A percentile compares a stretch with the other conserved stretches of the same genome.
phyloP scores from a whole-genome alignment of 257 asterid genomes.

The Ophiorrhiza pumila region DNA sequence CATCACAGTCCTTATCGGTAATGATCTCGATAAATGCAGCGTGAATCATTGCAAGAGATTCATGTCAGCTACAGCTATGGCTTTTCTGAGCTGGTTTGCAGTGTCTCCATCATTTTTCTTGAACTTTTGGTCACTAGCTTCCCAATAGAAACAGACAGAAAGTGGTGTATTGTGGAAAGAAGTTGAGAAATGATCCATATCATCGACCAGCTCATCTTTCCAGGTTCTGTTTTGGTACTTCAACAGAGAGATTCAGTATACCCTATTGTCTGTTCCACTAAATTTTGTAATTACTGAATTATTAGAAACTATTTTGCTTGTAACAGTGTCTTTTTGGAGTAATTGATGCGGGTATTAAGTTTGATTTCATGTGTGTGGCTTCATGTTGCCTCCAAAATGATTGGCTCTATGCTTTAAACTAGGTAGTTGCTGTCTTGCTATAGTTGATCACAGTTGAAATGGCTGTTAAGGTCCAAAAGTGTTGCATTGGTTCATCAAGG shows the following conservation, averaged over 20 bases:
- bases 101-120: constrained; percentile 70
- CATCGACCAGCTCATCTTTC: not conserved
- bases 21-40: constrained; percentile 64
- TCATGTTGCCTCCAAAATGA: not conserved
- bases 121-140: constrained; percentile 79
- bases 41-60: constrained; percentile 78
- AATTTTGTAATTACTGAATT: constrained; percentile 6
- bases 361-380: not conserved
- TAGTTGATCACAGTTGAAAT: too few relatives aligned
- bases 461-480: too few relatives aligned
- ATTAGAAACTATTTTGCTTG: not conserved
- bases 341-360: not conserved
- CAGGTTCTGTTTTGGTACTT: constrained; percentile 1
- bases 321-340: not conserved
- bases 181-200: not conserved
- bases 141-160: constrained; percentile 30
- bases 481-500: too few relatives aligned
- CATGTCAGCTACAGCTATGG: constrained; percentile 91
- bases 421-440: too few relatives aligned
- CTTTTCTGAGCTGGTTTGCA: constrained; percentile 83
- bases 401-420: too few relatives aligned
- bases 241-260: not conserved
- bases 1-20: constrained; percentile 80
- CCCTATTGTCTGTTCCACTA: not conserved
- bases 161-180: not conserved